Conservation (phyloP, 2,329 filamentous ascomycete genomes). For the Epichloe uncinata region DNA sequence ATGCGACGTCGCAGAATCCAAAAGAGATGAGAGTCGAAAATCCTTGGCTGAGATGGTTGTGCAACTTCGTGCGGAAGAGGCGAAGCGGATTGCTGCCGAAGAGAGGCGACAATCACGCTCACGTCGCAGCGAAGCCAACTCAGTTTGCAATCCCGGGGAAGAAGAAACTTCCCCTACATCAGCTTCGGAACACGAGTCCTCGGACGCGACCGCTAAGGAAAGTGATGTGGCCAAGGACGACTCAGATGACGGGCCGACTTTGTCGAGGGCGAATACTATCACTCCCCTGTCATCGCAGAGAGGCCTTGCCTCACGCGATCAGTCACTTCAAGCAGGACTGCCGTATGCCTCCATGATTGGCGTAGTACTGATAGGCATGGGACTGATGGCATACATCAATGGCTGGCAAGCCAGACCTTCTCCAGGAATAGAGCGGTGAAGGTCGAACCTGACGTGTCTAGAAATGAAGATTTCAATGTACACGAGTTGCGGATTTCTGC, state of each 20-base stretch:
- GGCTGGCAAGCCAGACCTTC: constrained; percentile 49
- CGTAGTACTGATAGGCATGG: constrained; percentile 69
- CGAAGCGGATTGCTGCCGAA: constrained; percentile 29
- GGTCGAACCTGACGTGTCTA: not conserved
- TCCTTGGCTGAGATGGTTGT: constrained; percentile 80
- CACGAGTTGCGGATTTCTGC: not conserved
- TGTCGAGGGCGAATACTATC: constrained; percentile 36
- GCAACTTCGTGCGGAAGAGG: constrained; percentile 59
- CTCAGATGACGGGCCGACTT: constrained; percentile 25
- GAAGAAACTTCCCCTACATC: not conserved
- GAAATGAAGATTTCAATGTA: not conserved
- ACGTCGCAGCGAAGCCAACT: constrained; percentile 5
- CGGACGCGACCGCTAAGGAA: not conserved
- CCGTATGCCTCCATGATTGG: constrained; percentile 75
- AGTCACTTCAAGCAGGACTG: constrained; percentile 37
- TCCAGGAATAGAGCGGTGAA: constrained; percentile 20
- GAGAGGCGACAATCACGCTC: constrained; percentile 27
- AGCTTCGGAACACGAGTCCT: not conserved
- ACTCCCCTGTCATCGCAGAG: constrained; percentile 29
- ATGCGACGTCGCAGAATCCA: constrained; percentile 68
- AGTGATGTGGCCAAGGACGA: constrained; percentile 18
- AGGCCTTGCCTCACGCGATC: constrained; percentile 28
- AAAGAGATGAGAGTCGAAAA: constrained; percentile 57
- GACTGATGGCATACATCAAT: constrained; percentile 77
- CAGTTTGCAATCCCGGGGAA: constrained; percentile 5